Percentiles rank a stretch among this genome's conserved stretches.
phyloP scores from a whole-genome alignment of 2,329 filamentous ascomycete species.

The Phyllosticta capitalensis region DNA sequence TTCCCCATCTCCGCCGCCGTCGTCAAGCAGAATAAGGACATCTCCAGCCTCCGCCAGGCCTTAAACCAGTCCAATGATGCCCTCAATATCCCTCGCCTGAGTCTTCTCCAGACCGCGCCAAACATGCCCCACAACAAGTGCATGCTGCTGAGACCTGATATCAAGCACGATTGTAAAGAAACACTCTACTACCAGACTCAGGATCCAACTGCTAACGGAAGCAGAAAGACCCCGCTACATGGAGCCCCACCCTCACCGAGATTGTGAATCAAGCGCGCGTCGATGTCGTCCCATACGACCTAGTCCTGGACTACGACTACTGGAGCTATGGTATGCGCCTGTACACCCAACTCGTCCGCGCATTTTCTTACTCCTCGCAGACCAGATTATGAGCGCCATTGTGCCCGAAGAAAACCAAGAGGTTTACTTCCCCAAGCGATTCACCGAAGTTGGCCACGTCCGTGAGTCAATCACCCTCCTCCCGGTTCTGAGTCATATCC shows the following conservation, averaged over 20 bases:
- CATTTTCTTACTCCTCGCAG: slow-evolving; percentile 30
- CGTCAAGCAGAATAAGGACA: slow-evolving; percentile 64
- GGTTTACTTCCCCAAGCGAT: slow-evolving; percentile 74
- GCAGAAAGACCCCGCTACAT: slow-evolving; percentile 58
- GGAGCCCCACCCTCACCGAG: slow-evolving; percentile 60
- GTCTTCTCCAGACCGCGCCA: slow-evolving; percentile 36
- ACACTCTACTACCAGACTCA: neutral
- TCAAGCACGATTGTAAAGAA: slow-evolving; percentile 27
- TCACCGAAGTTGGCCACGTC: slow-evolving; percentile 82
- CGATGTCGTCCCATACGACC: slow-evolving; percentile 61
- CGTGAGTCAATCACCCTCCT: slow-evolving; percentile 38
- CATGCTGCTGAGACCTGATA: slow-evolving; percentile 36
- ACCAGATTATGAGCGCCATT: slow-evolving; percentile 73
- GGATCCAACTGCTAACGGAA: slow-evolving; percentile 19
- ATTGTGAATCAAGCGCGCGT: slow-evolving; percentile 61
- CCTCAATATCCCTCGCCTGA: slow-evolving; percentile 54
- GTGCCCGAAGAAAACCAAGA: slow-evolving; percentile 71
- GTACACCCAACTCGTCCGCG: neutral
- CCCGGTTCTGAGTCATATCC: neutral
- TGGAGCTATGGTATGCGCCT: slow-evolving; percentile 64
- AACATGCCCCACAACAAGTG: slow-evolving; percentile 34
- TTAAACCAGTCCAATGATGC: slow-evolving; percentile 59
- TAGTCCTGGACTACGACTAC: slow-evolving; percentile 72
- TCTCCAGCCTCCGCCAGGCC: slow-evolving; percentile 59
- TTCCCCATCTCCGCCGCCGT: slow-evolving; percentile 70